phyloP scores from a whole-genome alignment of 169 alveolate species.

The Cystoisospora suis region DNA sequence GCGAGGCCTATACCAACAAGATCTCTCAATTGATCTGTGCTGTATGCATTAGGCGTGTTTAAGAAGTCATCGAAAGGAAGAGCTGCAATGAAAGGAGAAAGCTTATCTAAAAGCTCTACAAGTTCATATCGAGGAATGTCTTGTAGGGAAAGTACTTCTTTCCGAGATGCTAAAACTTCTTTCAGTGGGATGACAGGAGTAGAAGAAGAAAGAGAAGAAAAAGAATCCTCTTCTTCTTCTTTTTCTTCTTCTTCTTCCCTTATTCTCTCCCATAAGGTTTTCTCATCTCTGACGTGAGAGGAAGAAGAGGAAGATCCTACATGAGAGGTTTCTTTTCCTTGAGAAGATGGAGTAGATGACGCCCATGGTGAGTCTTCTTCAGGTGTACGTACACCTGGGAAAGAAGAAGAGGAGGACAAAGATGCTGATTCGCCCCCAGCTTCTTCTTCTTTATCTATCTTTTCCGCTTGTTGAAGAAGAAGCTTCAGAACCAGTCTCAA shows the following conservation, averaged over 20 bases:
- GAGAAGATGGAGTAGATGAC: too few species aligned
- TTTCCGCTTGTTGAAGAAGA: not conserved
- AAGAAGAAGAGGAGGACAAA: too few species aligned
- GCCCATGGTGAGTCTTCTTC: too few species aligned
- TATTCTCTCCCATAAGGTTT: not conserved
- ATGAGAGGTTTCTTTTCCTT: too few species aligned
- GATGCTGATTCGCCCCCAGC: not conserved
- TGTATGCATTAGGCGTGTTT: conserved; percentile 2
- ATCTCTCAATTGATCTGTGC: conserved; percentile 15
- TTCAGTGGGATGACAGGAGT: not conserved
- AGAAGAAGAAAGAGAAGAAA: not conserved
- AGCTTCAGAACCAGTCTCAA: not conserved
- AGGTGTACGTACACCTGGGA: too few species aligned
- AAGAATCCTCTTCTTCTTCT: not conserved
- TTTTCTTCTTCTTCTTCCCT: not conserved
- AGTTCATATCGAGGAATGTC: conserved; percentile 9
- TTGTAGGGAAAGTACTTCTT: not conserved
- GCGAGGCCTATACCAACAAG: conserved; percentile 14
- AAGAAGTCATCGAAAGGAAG: conserved; percentile 20
- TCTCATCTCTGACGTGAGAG: not conserved
- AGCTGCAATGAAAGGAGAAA: not conserved
- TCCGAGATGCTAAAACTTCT: not conserved
- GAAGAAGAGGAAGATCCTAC: too few species aligned
- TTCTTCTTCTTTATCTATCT: not conserved
- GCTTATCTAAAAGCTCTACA: not conserved